phyloP scores from a whole-genome alignment of 768 basidiomycete genomes.

The Macrolepiota albuminosa region DNA sequence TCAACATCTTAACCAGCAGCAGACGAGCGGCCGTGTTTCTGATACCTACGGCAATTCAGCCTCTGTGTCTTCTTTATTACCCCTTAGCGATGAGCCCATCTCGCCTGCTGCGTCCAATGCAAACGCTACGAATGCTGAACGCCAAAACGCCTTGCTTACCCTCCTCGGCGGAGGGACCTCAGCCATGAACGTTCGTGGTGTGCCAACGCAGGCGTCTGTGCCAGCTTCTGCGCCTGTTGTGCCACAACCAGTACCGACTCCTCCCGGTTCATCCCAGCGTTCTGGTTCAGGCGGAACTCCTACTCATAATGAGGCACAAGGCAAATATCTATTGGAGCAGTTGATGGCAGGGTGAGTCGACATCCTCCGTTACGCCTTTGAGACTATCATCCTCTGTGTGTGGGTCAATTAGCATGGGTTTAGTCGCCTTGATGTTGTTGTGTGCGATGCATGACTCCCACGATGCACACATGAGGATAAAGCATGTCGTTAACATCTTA shows the following conservation, averaged over 20 bases:
- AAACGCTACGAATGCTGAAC: constrained; percentile 47
- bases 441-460: constrained; percentile 2
- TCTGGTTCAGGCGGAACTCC: constrained; percentile 49
- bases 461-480: constrained; percentile 4
- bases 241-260: constrained; percentile 65
- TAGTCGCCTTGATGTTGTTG: background rate
- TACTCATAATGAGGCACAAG: constrained; percentile 59
- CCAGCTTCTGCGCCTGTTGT: constrained; percentile 16
- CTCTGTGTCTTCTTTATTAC: constrained; percentile 37
- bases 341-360: constrained; percentile 72
- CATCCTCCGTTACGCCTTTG: constrained; percentile 3
- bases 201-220: constrained; percentile 18
- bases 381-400: background rate
- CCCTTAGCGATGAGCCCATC: constrained; percentile 40
- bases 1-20: constrained; percentile 41
- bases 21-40: constrained; percentile 15
- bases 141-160: constrained; percentile 72
- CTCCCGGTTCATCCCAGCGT: constrained; percentile 57
- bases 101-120: constrained; percentile 37
- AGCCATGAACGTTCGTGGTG: constrained; percentile 19
- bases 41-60: constrained; percentile 29
- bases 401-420: constrained; percentile 2
- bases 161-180: constrained; percentile 46
- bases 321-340: constrained; percentile 74
- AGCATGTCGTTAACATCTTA: background rate